Percentiles rank a stretch among this genome's conserved stretches.
phyloP scores from a whole-genome alignment of 2,329 filamentous ascomycete species.

The Diaporthe vexans region DNA sequence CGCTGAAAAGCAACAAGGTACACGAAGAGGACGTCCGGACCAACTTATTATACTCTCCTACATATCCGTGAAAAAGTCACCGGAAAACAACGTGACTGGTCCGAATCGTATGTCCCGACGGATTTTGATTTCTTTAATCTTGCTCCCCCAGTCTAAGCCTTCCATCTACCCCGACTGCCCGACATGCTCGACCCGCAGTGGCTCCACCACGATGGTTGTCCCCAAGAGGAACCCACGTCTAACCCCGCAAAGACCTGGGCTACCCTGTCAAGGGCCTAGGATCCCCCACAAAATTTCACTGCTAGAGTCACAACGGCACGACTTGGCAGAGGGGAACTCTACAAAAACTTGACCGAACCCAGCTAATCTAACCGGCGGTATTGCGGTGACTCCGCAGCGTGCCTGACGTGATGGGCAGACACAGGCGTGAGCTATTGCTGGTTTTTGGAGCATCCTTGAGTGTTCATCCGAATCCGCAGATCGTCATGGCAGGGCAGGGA shows the following conservation, averaged over 20 bases:
- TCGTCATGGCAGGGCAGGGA: not conserved
- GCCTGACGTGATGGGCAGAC: constrained; percentile 1
- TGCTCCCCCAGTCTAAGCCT: constrained; percentile 6
- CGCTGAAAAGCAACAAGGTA: not conserved
- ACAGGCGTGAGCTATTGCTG: not conserved
- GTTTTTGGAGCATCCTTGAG: not conserved
- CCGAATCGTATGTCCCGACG: constrained; percentile 3
- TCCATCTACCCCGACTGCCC: constrained; percentile 8
- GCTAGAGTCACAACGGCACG: constrained; percentile 19
- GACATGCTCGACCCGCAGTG: constrained; percentile 14
- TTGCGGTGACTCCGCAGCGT: not conserved
- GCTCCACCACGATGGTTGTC: constrained; percentile 1
- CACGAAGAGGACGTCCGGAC: too few species aligned
- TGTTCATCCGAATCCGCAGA: not conserved
- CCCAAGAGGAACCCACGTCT: not conserved
- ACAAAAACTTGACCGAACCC: constrained; percentile 9
- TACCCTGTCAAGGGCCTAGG: not conserved
- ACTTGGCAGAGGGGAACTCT: constrained; percentile 6
- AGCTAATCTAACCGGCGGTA: constrained; percentile 6
- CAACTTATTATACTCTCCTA: constrained; percentile 6
- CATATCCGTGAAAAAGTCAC: not conserved
- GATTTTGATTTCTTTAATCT: constrained; percentile 19
- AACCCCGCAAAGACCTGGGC: constrained; percentile 23
- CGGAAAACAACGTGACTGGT: constrained; percentile 19
- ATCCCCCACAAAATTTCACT: not conserved